Conservation (phyloP, 1,139 yeast genomes). For the Pichia sp. region DNA sequence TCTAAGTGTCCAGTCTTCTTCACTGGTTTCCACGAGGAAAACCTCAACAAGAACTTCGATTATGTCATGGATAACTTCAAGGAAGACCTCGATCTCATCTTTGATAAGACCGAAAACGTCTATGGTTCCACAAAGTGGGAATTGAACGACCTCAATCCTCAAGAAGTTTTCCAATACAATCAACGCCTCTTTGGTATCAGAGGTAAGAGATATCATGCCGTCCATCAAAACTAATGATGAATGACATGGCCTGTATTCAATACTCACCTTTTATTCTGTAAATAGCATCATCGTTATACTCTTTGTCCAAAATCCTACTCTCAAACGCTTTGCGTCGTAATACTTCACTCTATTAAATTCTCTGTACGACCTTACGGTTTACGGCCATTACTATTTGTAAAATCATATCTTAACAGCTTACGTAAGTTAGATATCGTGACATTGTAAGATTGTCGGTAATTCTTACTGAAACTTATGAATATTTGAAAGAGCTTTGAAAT, state of each 20-base stretch:
- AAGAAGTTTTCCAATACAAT: constrained; percentile 88
- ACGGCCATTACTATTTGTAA: no score
- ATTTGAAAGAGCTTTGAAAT: no score
- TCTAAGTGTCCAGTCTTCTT: constrained; percentile 88
- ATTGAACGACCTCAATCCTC: constrained; percentile 83
- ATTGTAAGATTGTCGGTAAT: no score
- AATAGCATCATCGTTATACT: not conserved
- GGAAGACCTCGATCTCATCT: constrained; percentile 73
- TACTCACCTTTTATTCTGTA: no score
- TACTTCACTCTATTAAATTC: no score
- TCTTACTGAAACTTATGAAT: no score
- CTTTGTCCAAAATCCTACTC: not conserved
- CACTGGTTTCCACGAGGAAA: constrained; percentile 82
- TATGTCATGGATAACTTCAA: constrained; percentile 63
- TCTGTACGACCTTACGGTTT: no score
- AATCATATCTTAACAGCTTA: no score
- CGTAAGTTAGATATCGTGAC: no score
- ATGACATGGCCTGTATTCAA: no score
- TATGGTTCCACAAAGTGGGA: constrained; percentile 93
- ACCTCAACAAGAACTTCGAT: constrained; percentile 59
- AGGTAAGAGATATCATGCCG: constrained; percentile 94
- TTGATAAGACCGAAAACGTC: constrained; percentile 65
- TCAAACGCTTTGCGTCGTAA: no score
- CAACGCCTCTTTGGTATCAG: constrained; percentile 85
- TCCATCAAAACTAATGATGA: constrained; percentile 27